Evolutionary conservation across 768 basidiomycete species (phyloP).

Genomic region (Leucocoprinus leucothites): DNA sequence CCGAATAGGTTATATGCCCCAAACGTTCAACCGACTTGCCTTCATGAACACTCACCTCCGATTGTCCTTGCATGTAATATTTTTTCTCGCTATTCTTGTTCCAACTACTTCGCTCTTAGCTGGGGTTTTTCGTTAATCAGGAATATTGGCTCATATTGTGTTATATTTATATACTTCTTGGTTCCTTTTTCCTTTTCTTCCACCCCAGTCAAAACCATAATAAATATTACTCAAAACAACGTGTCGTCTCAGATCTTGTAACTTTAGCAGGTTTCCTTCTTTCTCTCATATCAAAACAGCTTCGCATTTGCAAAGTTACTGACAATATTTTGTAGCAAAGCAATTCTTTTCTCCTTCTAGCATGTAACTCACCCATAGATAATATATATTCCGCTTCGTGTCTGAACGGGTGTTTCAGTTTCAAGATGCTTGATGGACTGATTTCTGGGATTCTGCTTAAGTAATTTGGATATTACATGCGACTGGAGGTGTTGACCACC

Average conservation of each 20-base stretch:
- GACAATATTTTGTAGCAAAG: constrained; percentile 9
- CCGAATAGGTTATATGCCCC: neutral
- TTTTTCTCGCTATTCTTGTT: neutral
- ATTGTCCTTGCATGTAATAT: neutral
- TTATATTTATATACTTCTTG: no score
- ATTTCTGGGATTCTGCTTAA: neutral
- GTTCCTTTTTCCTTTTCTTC: no score
- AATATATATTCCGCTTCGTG: neutral
- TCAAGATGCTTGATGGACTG: neutral
- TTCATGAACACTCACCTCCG: no score
- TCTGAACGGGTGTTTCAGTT: neutral
- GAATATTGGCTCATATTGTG: no score
- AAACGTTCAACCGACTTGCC: neutral
- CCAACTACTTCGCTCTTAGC: no score
- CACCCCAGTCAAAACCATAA: no score
- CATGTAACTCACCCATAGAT: neutral
- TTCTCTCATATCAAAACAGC: neutral
- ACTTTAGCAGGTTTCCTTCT: neutral
- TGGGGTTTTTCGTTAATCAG: no score
- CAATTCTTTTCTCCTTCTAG: neutral
- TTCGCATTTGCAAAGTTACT: neutral
- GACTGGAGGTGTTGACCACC: neutral
- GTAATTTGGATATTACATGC: neutral
- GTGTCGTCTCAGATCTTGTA: neutral
- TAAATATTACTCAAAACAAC: no score